phyloP scores from a whole-genome alignment of 352 stramenopile species.

The Globisporangium alternatum region DNA sequence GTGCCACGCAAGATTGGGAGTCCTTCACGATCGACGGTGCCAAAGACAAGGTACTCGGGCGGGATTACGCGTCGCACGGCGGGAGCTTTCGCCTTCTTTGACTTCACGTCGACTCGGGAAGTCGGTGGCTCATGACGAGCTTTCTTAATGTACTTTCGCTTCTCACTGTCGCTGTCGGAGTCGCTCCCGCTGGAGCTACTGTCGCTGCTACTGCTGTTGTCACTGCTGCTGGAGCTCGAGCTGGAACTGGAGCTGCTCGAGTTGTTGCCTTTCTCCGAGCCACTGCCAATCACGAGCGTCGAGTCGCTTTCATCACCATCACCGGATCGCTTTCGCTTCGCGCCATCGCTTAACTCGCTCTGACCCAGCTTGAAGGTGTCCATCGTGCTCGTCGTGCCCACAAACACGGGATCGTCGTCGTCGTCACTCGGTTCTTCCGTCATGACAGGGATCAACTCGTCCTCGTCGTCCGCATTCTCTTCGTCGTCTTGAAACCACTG shows the following conservation, averaged over 20 bases:
- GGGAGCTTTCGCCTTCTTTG: slow-evolving; percentile 11
- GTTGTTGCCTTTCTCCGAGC: slow-evolving; percentile 10
- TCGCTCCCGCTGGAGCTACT: slow-evolving; percentile 20
- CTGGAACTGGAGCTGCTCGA: slow-evolving; percentile 22
- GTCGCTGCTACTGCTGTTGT: slow-evolving; percentile 19
- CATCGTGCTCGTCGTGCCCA: slow-evolving; percentile 5
- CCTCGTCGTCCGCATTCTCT: slow-evolving; percentile 5
- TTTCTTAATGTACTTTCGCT: slow-evolving; percentile 11
- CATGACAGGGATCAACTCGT: slow-evolving; percentile 12
- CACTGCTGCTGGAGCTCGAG: slow-evolving; percentile 22
- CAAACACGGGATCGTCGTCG: slow-evolving; percentile 14
- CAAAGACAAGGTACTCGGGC: slow-evolving; percentile 47
- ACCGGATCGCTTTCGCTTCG: slow-evolving; percentile 15
- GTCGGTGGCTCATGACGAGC: slow-evolving; percentile 10
- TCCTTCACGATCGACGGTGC: slow-evolving; percentile 33
- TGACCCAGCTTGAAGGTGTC: not conserved
- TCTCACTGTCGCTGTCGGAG: slow-evolving; percentile 18
- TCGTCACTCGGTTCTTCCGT: slow-evolving; percentile 11
- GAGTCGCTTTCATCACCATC: slow-evolving; percentile 26
- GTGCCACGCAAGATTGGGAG: slow-evolving; percentile 54
- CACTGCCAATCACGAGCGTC: slow-evolving; percentile 24
- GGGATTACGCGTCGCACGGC: slow-evolving; percentile 26
- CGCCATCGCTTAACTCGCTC: not conserved
- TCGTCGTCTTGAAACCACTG: slow-evolving; percentile 20
- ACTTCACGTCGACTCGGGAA: not conserved